phyloP scores from a whole-genome alignment of 2,329 filamentous ascomycete species.

The Xylaria sp. region DNA sequence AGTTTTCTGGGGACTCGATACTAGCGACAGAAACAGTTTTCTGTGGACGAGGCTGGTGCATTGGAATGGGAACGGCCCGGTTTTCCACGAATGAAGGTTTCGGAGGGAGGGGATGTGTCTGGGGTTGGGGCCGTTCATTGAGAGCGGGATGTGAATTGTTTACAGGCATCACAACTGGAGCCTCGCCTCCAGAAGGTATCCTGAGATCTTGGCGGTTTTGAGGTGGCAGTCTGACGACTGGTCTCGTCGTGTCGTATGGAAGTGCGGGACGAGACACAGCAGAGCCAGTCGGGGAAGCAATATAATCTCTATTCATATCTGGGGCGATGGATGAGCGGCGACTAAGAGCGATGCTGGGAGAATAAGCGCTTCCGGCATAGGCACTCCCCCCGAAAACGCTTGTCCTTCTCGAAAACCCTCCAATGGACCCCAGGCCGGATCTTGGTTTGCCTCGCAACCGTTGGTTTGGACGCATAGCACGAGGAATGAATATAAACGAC shows the following conservation, averaged over 20 bases:
- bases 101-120: constrained; percentile 67
- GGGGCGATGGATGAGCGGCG: constrained; percentile 82
- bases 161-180: constrained; percentile 38
- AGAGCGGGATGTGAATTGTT: constrained; percentile 53
- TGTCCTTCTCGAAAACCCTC: constrained; percentile 79
- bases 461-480: constrained; percentile 92
- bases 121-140: constrained; percentile 65
- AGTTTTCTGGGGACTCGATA: constrained; percentile 81
- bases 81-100: constrained; percentile 69
- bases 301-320: constrained; percentile 74
- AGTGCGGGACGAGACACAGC: constrained; percentile 75
- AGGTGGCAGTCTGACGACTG: constrained; percentile 86
- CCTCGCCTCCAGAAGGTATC: constrained; percentile 42
- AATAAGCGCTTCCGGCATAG: constrained; percentile 79
- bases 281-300: constrained; percentile 84
- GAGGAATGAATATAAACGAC: constrained; percentile 97
- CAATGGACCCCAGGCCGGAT: constrained; percentile 74
- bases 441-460: constrained; percentile 78
- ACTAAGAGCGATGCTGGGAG: constrained; percentile 87
- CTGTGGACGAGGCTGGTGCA: constrained; percentile 95
- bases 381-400: constrained; percentile 79
- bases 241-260: constrained; percentile 69
- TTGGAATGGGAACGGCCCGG: constrained; percentile 67
- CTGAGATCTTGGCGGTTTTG: constrained; percentile 52
- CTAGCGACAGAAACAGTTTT: constrained; percentile 93